Base-by-base conservation (phyloP, 306 rosid genomes). In the Trifolium repens region DNA sequence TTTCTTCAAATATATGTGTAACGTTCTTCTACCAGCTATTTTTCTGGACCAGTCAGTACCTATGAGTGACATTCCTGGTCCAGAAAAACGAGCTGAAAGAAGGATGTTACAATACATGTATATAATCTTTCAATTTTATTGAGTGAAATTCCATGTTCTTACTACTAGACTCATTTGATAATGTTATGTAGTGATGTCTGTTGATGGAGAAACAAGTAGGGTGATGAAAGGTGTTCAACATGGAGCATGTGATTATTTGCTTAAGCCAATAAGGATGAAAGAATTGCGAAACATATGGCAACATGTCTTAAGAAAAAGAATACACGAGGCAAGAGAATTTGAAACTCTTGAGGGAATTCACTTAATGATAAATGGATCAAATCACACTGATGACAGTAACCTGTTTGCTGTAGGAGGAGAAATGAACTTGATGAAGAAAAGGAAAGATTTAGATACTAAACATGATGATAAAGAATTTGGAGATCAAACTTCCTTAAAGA, bases 161-260 rank as follows among this genome's bases (percentile, higher is more conserved):
- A 86, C 82, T 19, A 77, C 82, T 19, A 77, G 71, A 78, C 72
- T 54, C 80, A 66, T 58, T 63, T 75, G 67, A 46, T 79, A 64
- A 66, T 82, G 72, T 27, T 84, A 46, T 72, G 75, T 85, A 94
- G 98, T 94, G 97, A 94, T 94, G 98, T 94, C 98, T 0, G 97
- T 94, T 0, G 98, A 94, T 27, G 98, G 98, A 11, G 98, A 94
- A 72, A 94, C 94, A 1, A 87, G 97, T 67, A 71, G 94, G 69
- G 98, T 94, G 17, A 94, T 94, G 98, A 94, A 90, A 85, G 98
- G 98, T 1, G 98, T 94, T 34, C 98, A 94, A 57, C 98, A 94
- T 5, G 98, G 98, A 40, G 98, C 97, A 7, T 94, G 98, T 52
- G 98, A 94, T 81, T 94, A 94, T 85, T 90, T 94, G 24, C 97